Base-by-base conservation (phyloP, 2,329 filamentous ascomycete genomes). In the Teratosphaeria nubilosa region DNA sequence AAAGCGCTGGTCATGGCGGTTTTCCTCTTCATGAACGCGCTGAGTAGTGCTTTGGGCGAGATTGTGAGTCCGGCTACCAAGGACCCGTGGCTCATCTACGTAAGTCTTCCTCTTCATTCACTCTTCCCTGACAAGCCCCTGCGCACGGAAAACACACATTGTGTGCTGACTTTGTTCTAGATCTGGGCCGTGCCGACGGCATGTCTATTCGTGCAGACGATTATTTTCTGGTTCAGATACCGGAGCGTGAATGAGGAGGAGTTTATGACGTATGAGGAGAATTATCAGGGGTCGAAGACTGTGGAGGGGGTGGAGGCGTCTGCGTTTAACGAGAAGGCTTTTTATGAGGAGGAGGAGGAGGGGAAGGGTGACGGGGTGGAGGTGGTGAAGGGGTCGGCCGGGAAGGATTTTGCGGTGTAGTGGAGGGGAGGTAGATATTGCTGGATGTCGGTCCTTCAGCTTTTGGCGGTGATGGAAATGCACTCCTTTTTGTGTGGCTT, bases 111-210 rank as follows among this genome's bases (percentile, higher is more conserved):
- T 37, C 14, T 6, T 37, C 32, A 3, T 13, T 16, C 14, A n/a
- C n/a, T n/a, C n/a, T n/a, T 37, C 32, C 9, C 25, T 27, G 3
- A 37, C n/a, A n/a, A n/a, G n/a, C 2, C 32, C 14, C 32, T 10
- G 14, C 32, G 10, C 14, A 13, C 6, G 32, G 11, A 9, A 37
- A 3, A 37, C 14, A 30, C 27, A 30, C 27, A 30, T 4, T n/a
- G 27, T 16, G 32, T 37, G 14, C 32, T 37, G 32, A 37, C 14
- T 37, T 37, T 13, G 11, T 37, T 13, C 14, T 30, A 30, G 27
- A 72, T 77, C 11, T 79, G 77, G 72, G 76, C 71, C 3, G 79
- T 76, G 24, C 77, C 78, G 2, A 75, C 76, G 2, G 78, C 81
- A 51, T 78, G 75, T 6, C 72, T 80, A 1, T 74, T 71, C 45